Conservation (phyloP, 495 filamentous ascomycete genomes). For the Neurospora pannonica region DNA sequence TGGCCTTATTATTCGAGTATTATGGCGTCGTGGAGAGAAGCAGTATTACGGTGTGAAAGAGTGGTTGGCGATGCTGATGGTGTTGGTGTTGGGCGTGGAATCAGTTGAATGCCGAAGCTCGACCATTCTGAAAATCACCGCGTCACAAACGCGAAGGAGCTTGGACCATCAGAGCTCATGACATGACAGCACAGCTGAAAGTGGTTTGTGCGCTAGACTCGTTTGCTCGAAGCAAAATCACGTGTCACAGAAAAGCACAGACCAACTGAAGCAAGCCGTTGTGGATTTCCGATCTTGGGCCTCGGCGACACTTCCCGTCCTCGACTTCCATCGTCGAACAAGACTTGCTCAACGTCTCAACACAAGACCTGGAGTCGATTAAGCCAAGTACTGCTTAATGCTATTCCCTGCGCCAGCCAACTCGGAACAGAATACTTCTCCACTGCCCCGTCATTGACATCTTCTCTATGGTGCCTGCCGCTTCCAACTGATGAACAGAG, state of each 20-base stretch:
- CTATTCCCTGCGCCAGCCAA: not conserved
- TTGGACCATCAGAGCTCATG: slow-evolving; percentile 7
- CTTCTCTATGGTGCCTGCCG: not conserved
- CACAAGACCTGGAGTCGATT: not conserved
- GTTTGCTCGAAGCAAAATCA: not conserved
- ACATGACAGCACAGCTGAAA: not conserved
- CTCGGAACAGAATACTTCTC: not conserved
- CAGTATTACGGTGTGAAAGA: not conserved
- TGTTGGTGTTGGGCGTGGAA: not conserved
- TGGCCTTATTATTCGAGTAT: not conserved
- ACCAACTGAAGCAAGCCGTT: not conserved
- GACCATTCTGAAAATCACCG: slow-evolving; percentile 1
- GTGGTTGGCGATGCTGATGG: not conserved
- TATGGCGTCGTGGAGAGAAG: not conserved
- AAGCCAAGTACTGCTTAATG: not conserved
- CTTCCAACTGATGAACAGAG: not conserved
- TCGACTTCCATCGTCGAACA: slow-evolving; percentile 1
- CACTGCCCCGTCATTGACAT: not conserved
- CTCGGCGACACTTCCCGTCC: not conserved
- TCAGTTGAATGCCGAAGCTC: not conserved
- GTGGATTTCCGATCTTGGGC: not conserved
- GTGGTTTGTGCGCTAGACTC: not conserved
- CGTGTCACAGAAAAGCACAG: not conserved
- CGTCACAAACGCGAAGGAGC: slow-evolving; percentile 11
- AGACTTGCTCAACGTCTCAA: not conserved